Conservation (phyloP, 257 asterid species). For the Gentiana macrophylla region DNA sequence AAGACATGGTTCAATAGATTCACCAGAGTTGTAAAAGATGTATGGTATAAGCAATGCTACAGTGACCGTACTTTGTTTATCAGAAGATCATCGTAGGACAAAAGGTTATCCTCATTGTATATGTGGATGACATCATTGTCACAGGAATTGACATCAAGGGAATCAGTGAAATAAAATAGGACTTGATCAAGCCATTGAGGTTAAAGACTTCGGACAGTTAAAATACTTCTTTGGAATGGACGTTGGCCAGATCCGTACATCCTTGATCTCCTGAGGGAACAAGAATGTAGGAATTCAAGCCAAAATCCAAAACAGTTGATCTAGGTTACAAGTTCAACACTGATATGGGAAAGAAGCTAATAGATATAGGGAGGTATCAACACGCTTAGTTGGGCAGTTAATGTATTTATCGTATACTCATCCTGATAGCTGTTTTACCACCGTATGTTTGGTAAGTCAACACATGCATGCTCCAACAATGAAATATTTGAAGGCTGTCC, state of each 20-base stretch:
- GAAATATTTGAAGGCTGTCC: neutral
- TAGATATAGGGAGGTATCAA: neutral
- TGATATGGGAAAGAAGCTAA: neutral
- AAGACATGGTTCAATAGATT: slow-evolving; percentile 1
- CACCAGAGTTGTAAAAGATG: neutral
- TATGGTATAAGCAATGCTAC: neutral
- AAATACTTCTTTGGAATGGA: slow-evolving; percentile 6
- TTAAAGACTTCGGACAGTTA: neutral
- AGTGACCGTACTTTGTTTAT: neutral
- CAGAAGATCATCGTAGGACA: neutral
- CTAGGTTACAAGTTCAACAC: neutral
- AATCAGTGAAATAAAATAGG: neutral
- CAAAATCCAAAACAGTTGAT: neutral
- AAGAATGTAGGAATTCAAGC: neutral
- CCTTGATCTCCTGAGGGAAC: neutral
- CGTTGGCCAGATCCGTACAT: slow-evolving; percentile 5
- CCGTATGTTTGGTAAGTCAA: neutral
- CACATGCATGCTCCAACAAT: neutral
- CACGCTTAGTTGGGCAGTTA: neutral
- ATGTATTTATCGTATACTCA: neutral
- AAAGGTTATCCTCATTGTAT: neutral
- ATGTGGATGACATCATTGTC: slow-evolving; percentile 1
- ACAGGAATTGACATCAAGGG: neutral
- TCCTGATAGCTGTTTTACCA: neutral
- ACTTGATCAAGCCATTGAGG: neutral